phyloP scores from a whole-genome alignment of 257 asterid species.

The Linderniella brevidens region DNA sequence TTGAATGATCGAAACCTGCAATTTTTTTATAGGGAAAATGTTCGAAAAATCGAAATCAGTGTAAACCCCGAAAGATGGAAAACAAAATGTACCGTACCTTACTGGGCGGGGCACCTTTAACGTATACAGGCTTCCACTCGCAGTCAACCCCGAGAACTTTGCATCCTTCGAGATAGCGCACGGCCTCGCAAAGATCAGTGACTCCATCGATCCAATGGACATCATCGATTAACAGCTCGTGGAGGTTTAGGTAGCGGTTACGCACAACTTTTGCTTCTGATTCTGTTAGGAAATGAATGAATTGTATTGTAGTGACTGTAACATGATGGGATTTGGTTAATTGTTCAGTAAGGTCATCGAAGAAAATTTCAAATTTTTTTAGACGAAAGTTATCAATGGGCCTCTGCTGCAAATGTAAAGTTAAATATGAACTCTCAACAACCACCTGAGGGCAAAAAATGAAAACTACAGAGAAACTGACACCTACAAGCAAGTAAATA shows the following conservation, averaged over 20 bases:
- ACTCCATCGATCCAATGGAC: slow-evolving; percentile 70
- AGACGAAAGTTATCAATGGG: too few relatives aligned
- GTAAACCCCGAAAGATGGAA: not conserved
- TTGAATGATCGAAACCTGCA: slow-evolving; percentile 96
- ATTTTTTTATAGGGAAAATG: not conserved
- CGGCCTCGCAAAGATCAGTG: slow-evolving; percentile 41
- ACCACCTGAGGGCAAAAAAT: too few relatives aligned
- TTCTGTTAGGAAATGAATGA: slow-evolving; percentile 21
- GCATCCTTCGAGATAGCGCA: slow-evolving; percentile 48
- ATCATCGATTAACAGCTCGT: slow-evolving; percentile 54
- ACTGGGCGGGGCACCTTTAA: slow-evolving; percentile 55
- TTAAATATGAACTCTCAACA: too few relatives aligned
- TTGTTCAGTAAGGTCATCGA: not conserved
- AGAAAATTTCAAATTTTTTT: too few relatives aligned
- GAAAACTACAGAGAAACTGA: not conserved
- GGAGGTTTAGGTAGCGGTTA: slow-evolving; percentile 49
- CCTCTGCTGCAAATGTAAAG: too few relatives aligned
- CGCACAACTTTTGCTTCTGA: slow-evolving; percentile 25
- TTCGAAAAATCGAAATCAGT: not conserved
- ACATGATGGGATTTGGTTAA: not conserved
- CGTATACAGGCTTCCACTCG: slow-evolving; percentile 91
- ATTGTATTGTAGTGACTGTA: not conserved
- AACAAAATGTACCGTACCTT: slow-evolving; percentile 35
- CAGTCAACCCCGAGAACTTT: slow-evolving; percentile 85
- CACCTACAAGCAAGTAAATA: slow-evolving; percentile 7